A percentile compares a stretch with the other conserved stretches of the same genome.
Conservation (phyloP, 805 yeast genomes). For the Clavispora vitiphila region DNA sequence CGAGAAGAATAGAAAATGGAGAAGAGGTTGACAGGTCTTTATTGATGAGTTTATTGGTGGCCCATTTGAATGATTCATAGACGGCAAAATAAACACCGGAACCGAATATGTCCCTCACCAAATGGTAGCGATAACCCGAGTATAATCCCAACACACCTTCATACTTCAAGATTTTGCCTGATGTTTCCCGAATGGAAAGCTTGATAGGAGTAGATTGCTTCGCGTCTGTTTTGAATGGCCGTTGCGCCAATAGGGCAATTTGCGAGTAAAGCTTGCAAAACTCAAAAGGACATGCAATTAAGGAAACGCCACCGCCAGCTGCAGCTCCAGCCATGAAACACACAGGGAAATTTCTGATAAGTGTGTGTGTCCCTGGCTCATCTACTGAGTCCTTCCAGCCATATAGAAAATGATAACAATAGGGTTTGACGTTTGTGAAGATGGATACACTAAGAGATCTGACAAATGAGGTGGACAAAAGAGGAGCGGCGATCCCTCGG, state of each 20-base stretch:
- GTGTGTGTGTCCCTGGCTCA: constrained; percentile 33
- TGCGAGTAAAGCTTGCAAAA: constrained; percentile 79
- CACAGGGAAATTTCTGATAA: constrained; percentile 34
- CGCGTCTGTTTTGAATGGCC: not conserved
- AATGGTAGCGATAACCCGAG: constrained; percentile 67
- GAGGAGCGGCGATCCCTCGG: constrained; percentile 72
- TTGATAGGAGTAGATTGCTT: constrained; percentile 6
- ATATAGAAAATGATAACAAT: constrained; percentile 12
- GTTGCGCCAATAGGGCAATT: constrained; percentile 46
- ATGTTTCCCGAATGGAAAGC: constrained; percentile 39
- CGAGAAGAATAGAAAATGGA: constrained; percentile 35
- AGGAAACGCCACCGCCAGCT: constrained; percentile 61
- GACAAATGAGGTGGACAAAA: constrained; percentile 59
- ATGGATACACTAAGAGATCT: constrained; percentile 63
- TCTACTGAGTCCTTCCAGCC: constrained; percentile 7
- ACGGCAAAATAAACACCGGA: constrained; percentile 70
- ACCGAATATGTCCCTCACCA: constrained; percentile 64
- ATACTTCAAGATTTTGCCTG: constrained; percentile 44
- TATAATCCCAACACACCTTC: constrained; percentile 65
- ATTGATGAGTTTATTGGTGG: constrained; percentile 27
- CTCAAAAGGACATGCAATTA: constrained; percentile 80
- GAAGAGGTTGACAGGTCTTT: constrained; percentile 17
- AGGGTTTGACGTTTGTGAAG: constrained; percentile 52
- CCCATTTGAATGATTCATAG: constrained; percentile 67
- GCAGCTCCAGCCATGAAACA: constrained; percentile 54